A percentile compares a stretch with the other conserved stretches of the same genome.
These are phyloP conservation scores for Candida mattraensis DNA, from an alignment of 805 yeast genomes.

Conservation along the genomic window DNA sequence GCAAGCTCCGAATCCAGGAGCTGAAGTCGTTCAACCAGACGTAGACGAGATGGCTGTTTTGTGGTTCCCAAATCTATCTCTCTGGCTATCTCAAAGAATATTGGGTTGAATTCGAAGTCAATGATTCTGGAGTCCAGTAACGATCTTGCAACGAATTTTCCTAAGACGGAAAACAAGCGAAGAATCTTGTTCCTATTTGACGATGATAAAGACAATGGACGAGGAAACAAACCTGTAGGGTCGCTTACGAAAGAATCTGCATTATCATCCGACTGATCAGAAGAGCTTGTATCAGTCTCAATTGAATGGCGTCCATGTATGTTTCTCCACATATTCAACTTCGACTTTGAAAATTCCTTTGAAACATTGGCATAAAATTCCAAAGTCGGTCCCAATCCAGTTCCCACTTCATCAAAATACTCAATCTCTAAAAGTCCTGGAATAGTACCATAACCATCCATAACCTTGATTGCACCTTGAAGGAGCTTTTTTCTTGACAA, in stretches of 20 bases:
- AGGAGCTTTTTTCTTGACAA: constrained; percentile 69
- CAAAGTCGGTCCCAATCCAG: constrained; percentile 94
- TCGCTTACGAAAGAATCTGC: constrained; percentile 38
- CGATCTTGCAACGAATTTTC: constrained; percentile 84
- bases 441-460: constrained; percentile 73
- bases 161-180: constrained; percentile 63
- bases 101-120: constrained; percentile 73
- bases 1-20: constrained; percentile 60
- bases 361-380: constrained; percentile 88
- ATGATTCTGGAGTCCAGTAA: constrained; percentile 83
- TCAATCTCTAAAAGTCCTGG: constrained; percentile 86
- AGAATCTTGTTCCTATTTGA: constrained; percentile 43
- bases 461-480: constrained; percentile 74
- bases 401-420: constrained; percentile 88
- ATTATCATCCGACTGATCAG: constrained; percentile 9
- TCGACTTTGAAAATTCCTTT: constrained; percentile 60
- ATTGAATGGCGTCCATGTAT: constrained; percentile 17
- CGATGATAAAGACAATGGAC: constrained; percentile 42
- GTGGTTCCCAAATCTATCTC: constrained; percentile 21
- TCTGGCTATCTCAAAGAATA: constrained; percentile 65
- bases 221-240: constrained; percentile 68
- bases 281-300: constrained; percentile 9
- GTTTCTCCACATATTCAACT: constrained; percentile 69
- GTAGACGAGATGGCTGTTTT: constrained; percentile 12
- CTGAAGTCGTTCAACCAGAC: constrained; percentile 39